Evolutionary conservation across 495 filamentous ascomycete species (phyloP).

Genomic region (Penicillium argentinense): DNA sequence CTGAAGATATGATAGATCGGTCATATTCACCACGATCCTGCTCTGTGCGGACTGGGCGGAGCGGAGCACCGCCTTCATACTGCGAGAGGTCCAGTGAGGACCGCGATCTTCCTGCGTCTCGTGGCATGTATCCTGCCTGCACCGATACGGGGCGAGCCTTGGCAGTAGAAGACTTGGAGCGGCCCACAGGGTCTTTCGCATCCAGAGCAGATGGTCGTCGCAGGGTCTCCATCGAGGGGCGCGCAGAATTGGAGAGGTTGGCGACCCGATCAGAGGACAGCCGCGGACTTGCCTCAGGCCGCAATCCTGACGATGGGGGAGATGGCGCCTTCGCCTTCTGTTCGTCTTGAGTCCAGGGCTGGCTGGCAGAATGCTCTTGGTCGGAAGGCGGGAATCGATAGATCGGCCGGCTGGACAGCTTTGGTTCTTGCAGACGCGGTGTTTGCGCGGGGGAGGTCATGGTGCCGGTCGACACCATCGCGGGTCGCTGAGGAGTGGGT

Average conservation of each 20-base stretch:
- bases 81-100: conserved; percentile 40
- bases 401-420: conserved; percentile 49
- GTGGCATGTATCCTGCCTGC: conserved; percentile 73
- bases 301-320: conserved; percentile 29
- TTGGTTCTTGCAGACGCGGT: conserved; percentile 47
- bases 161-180: conserved; percentile 64
- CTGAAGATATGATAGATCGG: conserved; percentile 69
- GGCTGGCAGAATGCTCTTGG: conserved; percentile 56
- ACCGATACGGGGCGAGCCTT: conserved; percentile 71
- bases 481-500: conserved; percentile 57
- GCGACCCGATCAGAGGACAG: conserved; percentile 45
- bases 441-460: conserved; percentile 81
- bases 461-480: conserved; percentile 90
- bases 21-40: conserved; percentile 34
- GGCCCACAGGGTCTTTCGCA: conserved; percentile 52
- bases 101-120: conserved; percentile 55
- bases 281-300: conserved; percentile 50
- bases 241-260: conserved; percentile 63
- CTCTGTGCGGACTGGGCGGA: conserved; percentile 40
- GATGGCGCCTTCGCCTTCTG: conserved; percentile 32
- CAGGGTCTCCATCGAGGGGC: conserved; percentile 76
- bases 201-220: conserved; percentile 63
- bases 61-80: conserved; percentile 40
- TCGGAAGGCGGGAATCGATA: conserved; percentile 62
- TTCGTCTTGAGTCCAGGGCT: conserved; percentile 40